phyloP scores from a whole-genome alignment of 2,329 filamentous ascomycete species.

The Trichoderma guizhouense region DNA sequence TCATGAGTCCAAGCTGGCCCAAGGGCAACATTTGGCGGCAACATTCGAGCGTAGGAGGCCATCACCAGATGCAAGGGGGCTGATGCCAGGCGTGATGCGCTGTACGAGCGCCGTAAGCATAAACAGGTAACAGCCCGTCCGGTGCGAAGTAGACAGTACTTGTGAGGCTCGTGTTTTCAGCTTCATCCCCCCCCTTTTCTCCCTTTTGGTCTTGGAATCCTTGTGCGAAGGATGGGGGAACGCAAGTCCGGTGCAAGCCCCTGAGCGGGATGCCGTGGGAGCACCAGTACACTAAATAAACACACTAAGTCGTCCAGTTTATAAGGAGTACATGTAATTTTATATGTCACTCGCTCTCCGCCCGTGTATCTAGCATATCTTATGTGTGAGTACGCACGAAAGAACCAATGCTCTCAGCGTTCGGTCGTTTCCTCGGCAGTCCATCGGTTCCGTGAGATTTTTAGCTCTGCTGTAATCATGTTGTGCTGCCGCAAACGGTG shows the following conservation, averaged over 20 bases:
- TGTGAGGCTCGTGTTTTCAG: neutral
- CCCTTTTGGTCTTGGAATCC: neutral
- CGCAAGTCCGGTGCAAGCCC: neutral
- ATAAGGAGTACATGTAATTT: neutral
- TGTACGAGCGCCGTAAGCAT: neutral
- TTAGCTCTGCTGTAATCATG: neutral
- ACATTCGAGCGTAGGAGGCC: neutral
- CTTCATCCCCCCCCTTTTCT: neutral
- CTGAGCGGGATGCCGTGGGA: neutral
- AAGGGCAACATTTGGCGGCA: neutral
- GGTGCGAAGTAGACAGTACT: neutral
- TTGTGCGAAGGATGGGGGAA: neutral
- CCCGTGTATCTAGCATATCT: neutral
- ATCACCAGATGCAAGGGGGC: neutral
- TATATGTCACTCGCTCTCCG: neutral
- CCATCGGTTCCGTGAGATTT: neutral
- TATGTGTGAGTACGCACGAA: neutral
- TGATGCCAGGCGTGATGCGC: neutral
- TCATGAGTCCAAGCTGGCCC: neutral
- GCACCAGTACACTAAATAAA: neutral
- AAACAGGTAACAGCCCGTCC: no score
- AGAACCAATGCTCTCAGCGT: neutral
- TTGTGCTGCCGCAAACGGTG: constrained; percentile 5
- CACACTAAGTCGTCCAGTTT: neutral
- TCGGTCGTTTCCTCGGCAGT: neutral